Evolutionary conservation across 345 rosid species (phyloP), one percentile per base, ranked within the genome.

Genomic region (Acer saccharum): DNA sequence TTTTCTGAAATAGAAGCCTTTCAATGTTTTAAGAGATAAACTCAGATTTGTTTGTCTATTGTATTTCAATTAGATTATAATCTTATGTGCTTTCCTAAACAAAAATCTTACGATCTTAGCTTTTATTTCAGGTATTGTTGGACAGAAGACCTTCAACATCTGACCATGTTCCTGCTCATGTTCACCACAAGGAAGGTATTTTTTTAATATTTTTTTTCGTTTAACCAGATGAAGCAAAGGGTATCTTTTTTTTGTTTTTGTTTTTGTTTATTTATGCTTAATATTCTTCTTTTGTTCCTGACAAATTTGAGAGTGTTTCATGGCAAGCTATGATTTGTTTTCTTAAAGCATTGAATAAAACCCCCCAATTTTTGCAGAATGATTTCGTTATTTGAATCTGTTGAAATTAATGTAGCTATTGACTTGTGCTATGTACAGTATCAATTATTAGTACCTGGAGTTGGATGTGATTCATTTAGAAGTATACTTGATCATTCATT

Each of bases 111-210:
- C 10, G 3, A 18, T 18, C 23, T 57, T 20, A 1, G 27, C 25
- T 61, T 23, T 65, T 61, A 25, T 35, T 69, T 68, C 76, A 84
- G 87, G 81, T 84, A 35, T 50, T 87, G 77, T 71, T 86, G 77
- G 83, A 80, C 81, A 80, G 73, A 78, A 82, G 77, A 68, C 81
- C 84, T 39, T 60, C 80, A 58, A 57, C 89, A 39, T 62, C 78
- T 50, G 81, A 77, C 21, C 76, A 66, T 58, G 77, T 73, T 65
- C 87, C 87, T 17, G 83, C 87, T 35, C 87, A 77, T 77, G 79
- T 77, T 69, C 88, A 76, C 73, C 64, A 76, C 71, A 83, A 69
- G 76, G 89, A 84, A 87, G 93, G 93, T 91, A 80, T 66, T 72
- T 50, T 16, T 74, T 23, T n/a, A n/a, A 25, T 25, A 1, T 25